Percentiles rank a stretch among this genome's conserved stretches.
Conservation (phyloP, 1,139 yeast genomes). For the Magnusiomyces fungicola region DNA sequence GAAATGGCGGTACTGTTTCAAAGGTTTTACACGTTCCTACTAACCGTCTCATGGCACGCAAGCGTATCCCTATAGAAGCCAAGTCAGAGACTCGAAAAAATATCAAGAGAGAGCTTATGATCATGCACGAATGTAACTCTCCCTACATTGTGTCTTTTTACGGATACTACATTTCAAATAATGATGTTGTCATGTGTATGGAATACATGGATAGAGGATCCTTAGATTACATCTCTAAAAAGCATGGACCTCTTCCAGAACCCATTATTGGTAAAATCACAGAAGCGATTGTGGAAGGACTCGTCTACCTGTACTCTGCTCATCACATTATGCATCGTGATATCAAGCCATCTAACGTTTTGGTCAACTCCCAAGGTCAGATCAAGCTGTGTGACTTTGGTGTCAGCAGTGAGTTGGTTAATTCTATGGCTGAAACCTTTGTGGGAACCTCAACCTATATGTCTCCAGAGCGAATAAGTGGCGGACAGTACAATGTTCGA, state of each 20-base stretch:
- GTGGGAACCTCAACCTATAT: constrained; percentile 96
- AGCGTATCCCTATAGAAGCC: constrained; percentile 79
- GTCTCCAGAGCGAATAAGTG: constrained; percentile 97
- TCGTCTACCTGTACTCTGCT: constrained; percentile 68
- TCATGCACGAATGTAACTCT: constrained; percentile 78
- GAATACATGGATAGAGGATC: constrained; percentile 96
- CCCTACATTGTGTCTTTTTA: constrained; percentile 82
- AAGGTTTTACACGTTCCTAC: constrained; percentile 86
- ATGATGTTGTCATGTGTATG: constrained; percentile 80
- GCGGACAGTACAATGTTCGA: constrained; percentile 83
- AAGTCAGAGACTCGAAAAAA: constrained; percentile 77
- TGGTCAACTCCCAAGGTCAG: constrained; percentile 71
- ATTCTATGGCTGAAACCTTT: constrained; percentile 92
- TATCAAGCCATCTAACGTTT: constrained; percentile 82
- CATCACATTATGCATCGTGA: constrained; percentile 90
- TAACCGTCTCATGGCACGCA: constrained; percentile 84
- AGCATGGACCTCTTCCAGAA: constrained; percentile 51
- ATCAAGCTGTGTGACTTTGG: constrained; percentile 91
- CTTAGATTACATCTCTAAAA: constrained; percentile 62
- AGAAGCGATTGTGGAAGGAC: constrained; percentile 69
- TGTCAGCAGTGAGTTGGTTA: constrained; percentile 81
- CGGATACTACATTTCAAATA: constrained; percentile 72
- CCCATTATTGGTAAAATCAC: constrained; percentile 67
- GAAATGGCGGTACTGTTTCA: constrained; percentile 89
- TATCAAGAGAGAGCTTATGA: constrained; percentile 78